Base-by-base conservation (phyloP, 805 yeast genomes). In the Yarrowia sp. region DNA sequence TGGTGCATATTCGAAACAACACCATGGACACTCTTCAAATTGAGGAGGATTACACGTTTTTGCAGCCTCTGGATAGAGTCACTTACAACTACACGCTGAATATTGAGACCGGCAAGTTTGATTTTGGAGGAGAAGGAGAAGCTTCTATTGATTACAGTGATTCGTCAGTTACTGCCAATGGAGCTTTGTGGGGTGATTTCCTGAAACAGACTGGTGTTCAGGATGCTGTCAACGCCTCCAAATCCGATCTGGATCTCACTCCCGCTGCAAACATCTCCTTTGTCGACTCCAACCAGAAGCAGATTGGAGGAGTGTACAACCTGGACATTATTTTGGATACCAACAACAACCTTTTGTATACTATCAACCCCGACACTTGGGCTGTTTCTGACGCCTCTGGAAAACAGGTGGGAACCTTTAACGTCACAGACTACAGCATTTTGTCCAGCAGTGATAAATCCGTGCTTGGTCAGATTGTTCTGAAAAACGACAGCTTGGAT, bases 271-370 rank as follows among this genome's bases (percentile, higher is more conserved):
- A 51, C 32, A 18, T 51, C 7, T 6, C 43, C n/a, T 51, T 51
- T 38, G 43, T 38, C 35, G 58, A 38, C 33, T 18, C 33, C 4
- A 8, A 51, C 32, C 18, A 38, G n/a, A 14, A 14, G 2, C 13
- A 17, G 35, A 51, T 51, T 51, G 58, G 58, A 36, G 58, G 58
- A 36, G 43, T 51, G 8, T 38, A 36, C 43, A 38, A 51, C 22
- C 58, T 51, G 35, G 58, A 51, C 17, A 11, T 22, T 4, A 22
- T 51, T 10, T 18, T 51, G 8, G 58, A 51, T 9, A 14, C 17
- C 3, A 11, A 51, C 10, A 38, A 38, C 42, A 51, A 51, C 58
- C 4, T 51, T 8, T 33, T 51, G 3, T 51, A 51, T 43, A n/a
- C 4, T 33, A 51, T 51, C 43, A 51, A 51, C 58, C 43, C 58